Evolutionary conservation across 2,329 filamentous ascomycete genomes (phyloP).

Genomic region (Lecanoromycetidae sp.): DNA sequence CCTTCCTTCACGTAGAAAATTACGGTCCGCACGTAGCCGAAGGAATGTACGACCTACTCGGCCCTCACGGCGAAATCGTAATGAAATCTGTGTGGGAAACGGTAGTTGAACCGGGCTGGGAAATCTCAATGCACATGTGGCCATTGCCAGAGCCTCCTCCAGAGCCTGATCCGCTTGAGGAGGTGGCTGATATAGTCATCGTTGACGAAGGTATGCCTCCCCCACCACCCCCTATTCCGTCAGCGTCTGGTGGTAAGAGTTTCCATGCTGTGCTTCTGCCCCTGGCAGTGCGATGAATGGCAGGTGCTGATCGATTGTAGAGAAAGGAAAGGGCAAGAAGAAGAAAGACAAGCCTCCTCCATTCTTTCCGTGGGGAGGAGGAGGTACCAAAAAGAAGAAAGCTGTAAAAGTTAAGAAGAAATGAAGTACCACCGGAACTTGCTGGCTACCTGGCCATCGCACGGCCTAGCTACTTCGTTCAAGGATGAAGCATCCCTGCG

Average conservation of each 20-base stretch:
- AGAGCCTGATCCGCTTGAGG: conserved; percentile 18
- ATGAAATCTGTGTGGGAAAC: conserved; percentile 72
- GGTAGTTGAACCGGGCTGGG: conserved; percentile 66
- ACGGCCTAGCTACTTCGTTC: too few relatives aligned
- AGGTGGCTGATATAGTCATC: conserved; percentile 6
- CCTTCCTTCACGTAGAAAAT: conserved; percentile 65
- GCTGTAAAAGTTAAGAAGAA: too few relatives aligned
- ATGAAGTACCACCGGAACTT: too few relatives aligned
- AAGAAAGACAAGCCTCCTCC: conserved; percentile 12
- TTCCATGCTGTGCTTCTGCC: conserved; percentile 12
- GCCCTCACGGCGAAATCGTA: conserved; percentile 70
- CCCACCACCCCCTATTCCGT: conserved; percentile 16
- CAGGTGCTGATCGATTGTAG: neutral
- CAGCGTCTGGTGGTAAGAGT: conserved; percentile 10
- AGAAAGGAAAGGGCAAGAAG: conserved; percentile 13
- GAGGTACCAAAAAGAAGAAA: too few relatives aligned
- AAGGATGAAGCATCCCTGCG: too few relatives aligned
- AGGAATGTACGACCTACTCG: conserved; percentile 69
- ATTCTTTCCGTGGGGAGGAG: too few relatives aligned
- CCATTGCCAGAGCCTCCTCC: conserved; percentile 41
- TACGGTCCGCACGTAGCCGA: conserved; percentile 65
- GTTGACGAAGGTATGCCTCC: conserved; percentile 13
- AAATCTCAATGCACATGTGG: conserved; percentile 57
- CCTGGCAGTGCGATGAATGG: neutral
- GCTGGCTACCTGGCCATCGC: too few relatives aligned